phyloP scores from a whole-genome alignment of 805 yeast species.

The Myxozyma vanderwaltii region DNA sequence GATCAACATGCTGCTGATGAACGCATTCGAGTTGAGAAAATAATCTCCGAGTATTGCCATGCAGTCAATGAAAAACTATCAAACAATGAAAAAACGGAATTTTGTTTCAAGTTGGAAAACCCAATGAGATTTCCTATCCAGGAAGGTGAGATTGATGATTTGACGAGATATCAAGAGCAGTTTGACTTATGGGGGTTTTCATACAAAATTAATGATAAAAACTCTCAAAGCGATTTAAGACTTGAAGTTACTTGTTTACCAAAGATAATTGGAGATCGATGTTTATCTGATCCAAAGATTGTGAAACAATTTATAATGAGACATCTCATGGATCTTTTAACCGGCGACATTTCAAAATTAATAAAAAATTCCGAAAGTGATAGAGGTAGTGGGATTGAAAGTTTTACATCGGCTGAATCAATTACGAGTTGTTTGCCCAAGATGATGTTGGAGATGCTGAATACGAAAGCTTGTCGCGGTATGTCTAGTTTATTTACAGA shows the following conservation, averaged over 20 bases:
- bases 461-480: constrained; percentile 42
- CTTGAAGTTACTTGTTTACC: constrained; percentile 52
- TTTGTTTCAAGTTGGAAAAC: constrained; percentile 7
- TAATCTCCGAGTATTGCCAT: constrained; percentile 47
- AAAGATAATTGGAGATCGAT: constrained; percentile 43
- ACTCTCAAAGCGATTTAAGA: not conserved
- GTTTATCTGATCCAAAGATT: constrained; percentile 21
- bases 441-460: constrained; percentile 50
- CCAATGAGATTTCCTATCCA: constrained; percentile 21
- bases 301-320: constrained; percentile 9
- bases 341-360: not conserved
- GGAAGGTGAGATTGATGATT: not conserved
- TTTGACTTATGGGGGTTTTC: constrained; percentile 50
- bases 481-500: not conserved
- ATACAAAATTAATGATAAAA: constrained; percentile 21
- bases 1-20: constrained; percentile 92
- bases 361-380: not conserved
- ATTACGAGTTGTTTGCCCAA: constrained; percentile 1
- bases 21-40: constrained; percentile 60
- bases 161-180: constrained; percentile 5
- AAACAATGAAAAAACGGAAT: not conserved
- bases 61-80: not conserved
- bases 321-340: constrained; percentile 20
- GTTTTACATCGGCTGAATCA: not conserved
- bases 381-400: not conserved